These are phyloP conservation scores for Salix koriyanagi DNA, from an alignment of 345 rosid species.

Conservation along the genomic window DNA sequence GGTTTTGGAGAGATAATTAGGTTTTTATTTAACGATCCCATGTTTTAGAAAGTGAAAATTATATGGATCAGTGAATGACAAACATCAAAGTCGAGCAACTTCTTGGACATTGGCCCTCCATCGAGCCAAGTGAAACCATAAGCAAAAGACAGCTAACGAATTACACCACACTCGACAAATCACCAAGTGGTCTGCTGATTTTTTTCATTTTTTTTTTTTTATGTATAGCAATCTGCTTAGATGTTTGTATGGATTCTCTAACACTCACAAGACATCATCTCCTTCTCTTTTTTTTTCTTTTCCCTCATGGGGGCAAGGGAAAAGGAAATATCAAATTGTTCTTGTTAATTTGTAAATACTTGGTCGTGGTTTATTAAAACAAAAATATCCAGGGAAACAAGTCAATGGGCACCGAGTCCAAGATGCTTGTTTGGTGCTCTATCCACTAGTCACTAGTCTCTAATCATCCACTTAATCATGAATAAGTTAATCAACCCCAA, in stretches of 20 bases:
- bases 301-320: neutral
- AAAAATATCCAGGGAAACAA: neutral
- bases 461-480: neutral
- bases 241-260: slow-evolving; percentile 6
- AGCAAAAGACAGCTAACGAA: slow-evolving; percentile 29
- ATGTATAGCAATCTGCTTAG: neutral
- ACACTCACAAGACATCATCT: neutral
- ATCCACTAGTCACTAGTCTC: neutral
- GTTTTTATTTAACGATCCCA: slow-evolving; percentile 18
- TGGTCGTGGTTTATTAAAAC: slow-evolving; percentile 11
- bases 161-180: slow-evolving; percentile 52
- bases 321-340: neutral
- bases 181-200: slow-evolving; percentile 15
- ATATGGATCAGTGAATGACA: slow-evolving; percentile 31
- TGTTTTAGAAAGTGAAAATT: neutral
- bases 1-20: neutral
- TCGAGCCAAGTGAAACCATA: slow-evolving; percentile 40
- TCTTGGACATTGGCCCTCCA: slow-evolving; percentile 26
- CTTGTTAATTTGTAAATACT: slow-evolving; percentile 7
- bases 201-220: neutral
- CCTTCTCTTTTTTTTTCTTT: neutral
- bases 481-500: slow-evolving; percentile 10
- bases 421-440: slow-evolving; percentile 20
- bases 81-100: slow-evolving; percentile 17
- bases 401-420: slow-evolving; percentile 38